Conservation (phyloP, 495 filamentous ascomycete genomes). For the Chlorociboria aeruginascens region DNA sequence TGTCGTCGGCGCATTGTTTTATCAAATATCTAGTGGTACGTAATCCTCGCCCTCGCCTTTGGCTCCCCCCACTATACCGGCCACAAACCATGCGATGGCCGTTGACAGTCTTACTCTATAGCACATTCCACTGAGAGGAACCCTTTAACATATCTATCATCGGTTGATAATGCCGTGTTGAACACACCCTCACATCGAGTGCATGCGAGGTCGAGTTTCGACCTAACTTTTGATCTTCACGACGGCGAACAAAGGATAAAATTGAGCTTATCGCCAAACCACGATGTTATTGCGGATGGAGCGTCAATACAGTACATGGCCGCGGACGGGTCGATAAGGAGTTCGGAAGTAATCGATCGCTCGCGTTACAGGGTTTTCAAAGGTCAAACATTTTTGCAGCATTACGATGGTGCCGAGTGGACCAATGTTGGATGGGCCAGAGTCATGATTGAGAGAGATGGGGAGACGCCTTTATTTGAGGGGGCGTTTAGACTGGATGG, state of each 20-base stretch:
- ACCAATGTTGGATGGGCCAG: slow-evolving; percentile 76
- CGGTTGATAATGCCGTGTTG: slow-evolving; percentile 64
- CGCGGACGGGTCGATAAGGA: slow-evolving; percentile 49
- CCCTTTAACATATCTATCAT: slow-evolving; percentile 61
- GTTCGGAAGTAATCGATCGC: slow-evolving; percentile 53
- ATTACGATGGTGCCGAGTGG: slow-evolving; percentile 52
- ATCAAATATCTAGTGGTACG: slow-evolving; percentile 9
- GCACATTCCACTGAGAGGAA: slow-evolving; percentile 67
- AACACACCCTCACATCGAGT: slow-evolving; percentile 69
- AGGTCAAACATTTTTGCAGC: slow-evolving; percentile 61
- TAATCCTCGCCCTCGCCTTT: background rate
- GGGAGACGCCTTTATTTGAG: slow-evolving; percentile 70
- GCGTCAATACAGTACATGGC: slow-evolving; percentile 62
- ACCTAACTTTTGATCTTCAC: slow-evolving; percentile 68
- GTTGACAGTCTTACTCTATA: slow-evolving; percentile 7
- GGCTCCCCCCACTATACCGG: background rate
- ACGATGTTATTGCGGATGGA: slow-evolving; percentile 73
- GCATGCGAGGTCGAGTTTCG: slow-evolving; percentile 68
- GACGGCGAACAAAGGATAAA: slow-evolving; percentile 56
- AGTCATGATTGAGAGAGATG: slow-evolving; percentile 66
- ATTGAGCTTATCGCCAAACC: slow-evolving; percentile 77
- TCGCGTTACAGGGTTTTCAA: slow-evolving; percentile 71
- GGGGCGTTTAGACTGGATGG: slow-evolving; percentile 73
- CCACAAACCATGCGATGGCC: background rate
- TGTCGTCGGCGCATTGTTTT: slow-evolving; percentile 12